Evolutionary conservation across 2,329 filamentous ascomycete genomes (phyloP).

Genomic region (Pezicula carpinea): DNA sequence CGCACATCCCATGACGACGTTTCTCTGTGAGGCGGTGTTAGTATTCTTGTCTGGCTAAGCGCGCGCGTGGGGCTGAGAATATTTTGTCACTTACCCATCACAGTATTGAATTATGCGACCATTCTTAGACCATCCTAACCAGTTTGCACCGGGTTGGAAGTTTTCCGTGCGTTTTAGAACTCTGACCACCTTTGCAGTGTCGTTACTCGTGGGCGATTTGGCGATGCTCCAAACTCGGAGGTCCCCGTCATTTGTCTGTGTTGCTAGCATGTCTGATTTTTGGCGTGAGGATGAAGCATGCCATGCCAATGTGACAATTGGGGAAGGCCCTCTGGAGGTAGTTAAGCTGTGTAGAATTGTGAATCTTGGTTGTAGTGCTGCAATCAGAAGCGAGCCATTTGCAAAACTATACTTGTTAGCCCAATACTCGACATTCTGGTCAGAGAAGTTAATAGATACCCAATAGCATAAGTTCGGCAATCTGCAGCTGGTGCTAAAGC

Average conservation of each 20-base stretch:
- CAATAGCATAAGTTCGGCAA: conserved; percentile 92
- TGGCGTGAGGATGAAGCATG: conserved; percentile 94
- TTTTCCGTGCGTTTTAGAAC: conserved; percentile 78
- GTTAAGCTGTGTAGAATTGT: conserved; percentile 91
- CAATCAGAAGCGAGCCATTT: conserved; percentile 90
- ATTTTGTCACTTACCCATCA: conserved; percentile 64
- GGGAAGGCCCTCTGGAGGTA: conserved; percentile 77
- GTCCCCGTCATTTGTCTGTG: conserved; percentile 88
- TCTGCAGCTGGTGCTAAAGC: conserved; percentile 84
- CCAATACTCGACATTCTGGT: conserved; percentile 3
- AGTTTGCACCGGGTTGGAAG: conserved; percentile 72
- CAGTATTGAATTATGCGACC: conserved; percentile 90
- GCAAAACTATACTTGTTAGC: conserved; percentile 61
- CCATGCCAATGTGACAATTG: conserved; percentile 85
- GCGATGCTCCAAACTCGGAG: conserved; percentile 94
- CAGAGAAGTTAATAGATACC: conserved; percentile 47
- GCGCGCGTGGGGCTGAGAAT: conserved; percentile 37
- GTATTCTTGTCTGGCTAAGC: conserved; percentile 35
- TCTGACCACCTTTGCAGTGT: conserved; percentile 83
- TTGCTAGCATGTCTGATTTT: conserved; percentile 96
- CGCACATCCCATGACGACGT: conserved; percentile 95
- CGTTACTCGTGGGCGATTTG: conserved; percentile 66
- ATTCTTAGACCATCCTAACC: conserved; percentile 99
- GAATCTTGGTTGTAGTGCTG: conserved; percentile 83
- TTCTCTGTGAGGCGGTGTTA: conserved; percentile 53